Evolutionary conservation across 352 stramenopile species (phyloP), one percentile per base, ranked within the genome.

Genomic region (Phytophthora syringae): DNA sequence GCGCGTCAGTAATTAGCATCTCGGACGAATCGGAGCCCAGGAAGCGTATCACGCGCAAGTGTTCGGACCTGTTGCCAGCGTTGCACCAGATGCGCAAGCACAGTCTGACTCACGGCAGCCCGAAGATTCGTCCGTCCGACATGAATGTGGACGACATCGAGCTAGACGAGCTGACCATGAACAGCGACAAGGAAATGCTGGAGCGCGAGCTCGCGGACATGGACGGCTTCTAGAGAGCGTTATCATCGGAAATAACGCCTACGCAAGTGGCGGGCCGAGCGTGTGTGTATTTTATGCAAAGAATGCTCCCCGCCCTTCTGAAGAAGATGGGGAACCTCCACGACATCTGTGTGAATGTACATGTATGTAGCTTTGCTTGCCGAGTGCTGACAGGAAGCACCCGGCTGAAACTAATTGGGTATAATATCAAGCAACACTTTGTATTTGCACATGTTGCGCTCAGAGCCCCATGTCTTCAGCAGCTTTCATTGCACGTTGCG

Each of bases 11-110:
- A 16, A 50, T 67, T n/a, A 70, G 67, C 11, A 54, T 64, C 27
- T 68, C 60, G 22, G 67, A 72, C 24, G 76, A 77, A 43, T 75
- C 74, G n/a, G 69, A 78, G 25, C 20, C 30, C 7, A 47, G 52
- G 52, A 57, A 76, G 72, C 28, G 70, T 62, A 70, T 80, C 39
- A 72, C 60, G 15, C 65, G 70, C 44, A 78, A 78, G 45, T 78
- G 70, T 32, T 93, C 85, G 36, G 80, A 92, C 39, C 44, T 93
- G 60, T 60, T 89, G 50, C 82, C 80, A 18, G 85, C 76, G 37
- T 69, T 93, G 62, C 83, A 76, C 49, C 77, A 91, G 63, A 90
- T 93, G 82, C 82, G 85, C 24, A 90, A 90, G 56, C 76, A 89
- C 64, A 90, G 81, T 42, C 20, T 93, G 22, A 89, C 80, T 0